Evolutionary conservation across 2,329 filamentous ascomycete genomes (phyloP), one percentile per base, ranked within the genome.

Genomic region (Diaporthe ilicicola): DNA sequence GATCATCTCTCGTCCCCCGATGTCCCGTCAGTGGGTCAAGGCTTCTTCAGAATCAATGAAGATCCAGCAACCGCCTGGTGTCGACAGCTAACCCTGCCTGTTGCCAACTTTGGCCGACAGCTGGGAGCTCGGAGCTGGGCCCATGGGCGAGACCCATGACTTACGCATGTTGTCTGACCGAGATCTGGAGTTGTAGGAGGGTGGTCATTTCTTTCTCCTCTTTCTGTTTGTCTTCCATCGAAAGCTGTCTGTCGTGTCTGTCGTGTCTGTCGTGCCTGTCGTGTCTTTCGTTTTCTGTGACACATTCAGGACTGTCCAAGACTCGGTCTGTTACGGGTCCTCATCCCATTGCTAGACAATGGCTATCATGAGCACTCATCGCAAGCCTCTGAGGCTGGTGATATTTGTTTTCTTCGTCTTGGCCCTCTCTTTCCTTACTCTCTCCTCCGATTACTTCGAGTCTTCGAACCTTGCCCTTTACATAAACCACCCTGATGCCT

Each of bases 361-460:
- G 67, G 39, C 70, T 61, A 61, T 70, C 22, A 32, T 72, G 29
- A 53, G 51, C 56, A 66, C 50, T 27, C 70, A 44, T 37, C 70
- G 70, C 39, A 72, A 69, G 48, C 70, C 51, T 17, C 51, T 70
- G 10, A 68, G 70, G 48, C 51, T 70, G 44, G 24, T 64, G 17
- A 10, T 72, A n/a, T 39, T 72, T n/a, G 56, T 65, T 19, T 34
- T 46, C 2, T 59, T 65, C 15, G 56, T 66, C 13, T 44, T 77
- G 12, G 42, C 75, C 37, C 62, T 74, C 4, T 67, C 74, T 22
- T 50, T 75, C n/a, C 73, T 71, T 15, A 53, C 77, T 3, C 37
- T 72, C 24, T 51, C 71, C 13, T 50, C 59, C 19, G 71, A 68
- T 24, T 77, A 74, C 67, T 50, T 77, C n/a, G 48, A 74, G 12